Conservation (phyloP, 345 rosid species). For the Clarkia xantiana region DNA sequence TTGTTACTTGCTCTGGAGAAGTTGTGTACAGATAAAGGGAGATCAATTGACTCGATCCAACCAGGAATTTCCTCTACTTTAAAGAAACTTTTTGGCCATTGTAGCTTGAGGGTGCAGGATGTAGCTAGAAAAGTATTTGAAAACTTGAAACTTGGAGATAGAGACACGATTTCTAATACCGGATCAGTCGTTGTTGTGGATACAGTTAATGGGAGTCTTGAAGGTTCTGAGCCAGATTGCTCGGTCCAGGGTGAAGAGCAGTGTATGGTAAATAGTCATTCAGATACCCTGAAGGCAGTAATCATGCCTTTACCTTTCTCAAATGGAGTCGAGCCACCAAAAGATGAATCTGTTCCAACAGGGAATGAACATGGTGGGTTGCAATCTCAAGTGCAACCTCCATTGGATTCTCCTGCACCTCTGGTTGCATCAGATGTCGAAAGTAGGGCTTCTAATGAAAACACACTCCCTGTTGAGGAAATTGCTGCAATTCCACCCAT, state of each 20-base stretch:
- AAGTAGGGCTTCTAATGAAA: no score
- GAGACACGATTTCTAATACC: slow-evolving; percentile 17
- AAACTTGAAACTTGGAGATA: slow-evolving; percentile 40
- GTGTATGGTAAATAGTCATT: slow-evolving; percentile 21
- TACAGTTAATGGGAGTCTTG: slow-evolving; percentile 13
- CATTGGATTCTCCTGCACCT: no score
- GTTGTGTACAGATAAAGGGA: slow-evolving; percentile 49
- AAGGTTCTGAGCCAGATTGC: slow-evolving; percentile 17
- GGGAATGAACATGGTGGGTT: slow-evolving; percentile 18
- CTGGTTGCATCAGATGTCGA: no score
- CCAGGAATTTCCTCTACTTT: slow-evolving; percentile 50
- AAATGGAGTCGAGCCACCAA: slow-evolving; percentile 21
- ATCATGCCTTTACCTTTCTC: slow-evolving; percentile 20
- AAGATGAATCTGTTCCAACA: slow-evolving; percentile 20
- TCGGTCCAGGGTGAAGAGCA: slow-evolving; percentile 20
- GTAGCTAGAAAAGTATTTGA: slow-evolving; percentile 46
- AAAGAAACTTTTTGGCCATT: slow-evolving; percentile 53
- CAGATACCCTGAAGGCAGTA: slow-evolving; percentile 20
- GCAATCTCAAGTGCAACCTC: slow-evolving; percentile 9
- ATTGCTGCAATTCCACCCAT: slow-evolving; percentile 9
- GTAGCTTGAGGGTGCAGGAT: slow-evolving; percentile 47
- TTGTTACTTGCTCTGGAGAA: slow-evolving; percentile 60
- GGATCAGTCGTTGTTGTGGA: slow-evolving; percentile 17
- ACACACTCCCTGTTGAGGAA: slow-evolving; percentile 9
- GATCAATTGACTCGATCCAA: slow-evolving; percentile 37